phyloP scores from a whole-genome alignment of 2,329 filamentous ascomycete genomes.

The Orbilia brochopaga region DNA sequence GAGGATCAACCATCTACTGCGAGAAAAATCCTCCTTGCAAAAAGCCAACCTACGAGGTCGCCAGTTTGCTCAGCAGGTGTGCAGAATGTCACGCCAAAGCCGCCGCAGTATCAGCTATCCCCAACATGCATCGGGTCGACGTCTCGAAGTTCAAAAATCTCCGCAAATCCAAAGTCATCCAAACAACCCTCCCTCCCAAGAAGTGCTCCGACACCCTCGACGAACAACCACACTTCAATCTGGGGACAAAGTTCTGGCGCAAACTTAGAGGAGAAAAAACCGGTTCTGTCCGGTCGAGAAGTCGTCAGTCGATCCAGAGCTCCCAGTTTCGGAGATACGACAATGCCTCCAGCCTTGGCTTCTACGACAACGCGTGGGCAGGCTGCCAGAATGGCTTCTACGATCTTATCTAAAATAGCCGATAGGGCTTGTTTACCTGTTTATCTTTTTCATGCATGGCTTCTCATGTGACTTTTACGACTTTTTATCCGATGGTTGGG shows the following conservation, averaged over 20 bases:
- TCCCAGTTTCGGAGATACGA: conserved; percentile 25
- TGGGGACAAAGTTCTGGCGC: conserved; percentile 42
- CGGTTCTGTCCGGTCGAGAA: conserved; percentile 11
- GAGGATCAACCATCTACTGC: conserved; percentile 30
- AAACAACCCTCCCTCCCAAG: conserved; percentile 2
- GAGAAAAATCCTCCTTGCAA: conserved; percentile 49
- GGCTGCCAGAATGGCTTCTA: no score
- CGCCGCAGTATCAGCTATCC: conserved; percentile 25
- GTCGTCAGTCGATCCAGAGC: conserved; percentile 19
- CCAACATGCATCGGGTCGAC: conserved; percentile 46
- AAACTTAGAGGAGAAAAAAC: conserved; percentile 18
- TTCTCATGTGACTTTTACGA: conserved; percentile 6
- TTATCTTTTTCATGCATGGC: conserved; percentile 5
- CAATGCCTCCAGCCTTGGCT: conserved; percentile 19
- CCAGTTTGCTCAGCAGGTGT: conserved; percentile 35
- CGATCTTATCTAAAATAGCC: conserved; percentile 21
- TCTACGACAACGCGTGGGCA: conserved; percentile 14
- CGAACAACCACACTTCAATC: conserved; percentile 16
- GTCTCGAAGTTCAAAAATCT: conserved; percentile 44
- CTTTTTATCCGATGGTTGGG: conserved; percentile 7
- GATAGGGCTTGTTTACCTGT: neutral
- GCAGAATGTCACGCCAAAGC: conserved; percentile 41
- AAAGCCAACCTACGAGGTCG: conserved; percentile 39
- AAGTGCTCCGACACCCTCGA: conserved; percentile 1
- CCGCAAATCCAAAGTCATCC: conserved; percentile 25